These are phyloP conservation scores for Hymenoscyphus albidus DNA, from an alignment of 2,329 filamentous ascomycete genomes.

Conservation along the genomic window DNA sequence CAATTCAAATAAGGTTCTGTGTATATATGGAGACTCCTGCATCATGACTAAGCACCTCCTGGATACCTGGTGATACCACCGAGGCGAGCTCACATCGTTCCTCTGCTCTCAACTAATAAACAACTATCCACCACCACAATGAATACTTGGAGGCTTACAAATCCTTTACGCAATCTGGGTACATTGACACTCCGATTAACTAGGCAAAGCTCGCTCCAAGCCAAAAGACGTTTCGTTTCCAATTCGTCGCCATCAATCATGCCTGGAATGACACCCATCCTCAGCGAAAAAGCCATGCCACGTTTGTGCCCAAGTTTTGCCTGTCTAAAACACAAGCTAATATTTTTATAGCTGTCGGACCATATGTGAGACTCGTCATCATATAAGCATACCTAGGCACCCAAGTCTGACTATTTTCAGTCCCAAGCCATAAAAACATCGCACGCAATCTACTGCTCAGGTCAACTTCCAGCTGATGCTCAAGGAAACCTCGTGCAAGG, in stretches of 20 bases:
- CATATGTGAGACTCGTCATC: slow-evolving; percentile 49
- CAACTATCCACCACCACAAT: not conserved
- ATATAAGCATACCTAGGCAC: not conserved
- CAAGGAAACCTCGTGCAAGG: slow-evolving; percentile 41
- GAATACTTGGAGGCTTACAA: not conserved
- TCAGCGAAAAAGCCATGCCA: slow-evolving; percentile 55
- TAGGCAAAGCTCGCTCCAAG: not conserved
- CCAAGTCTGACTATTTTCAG: slow-evolving; percentile 36
- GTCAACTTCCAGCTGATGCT: slow-evolving; percentile 39
- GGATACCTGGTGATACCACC: too few species aligned
- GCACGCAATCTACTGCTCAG: slow-evolving; percentile 63
- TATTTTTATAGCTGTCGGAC: slow-evolving; percentile 50
- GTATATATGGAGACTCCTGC: too few species aligned
- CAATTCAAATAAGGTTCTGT: too few species aligned
- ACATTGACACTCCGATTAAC: not conserved
- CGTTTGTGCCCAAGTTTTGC: slow-evolving; percentile 30
- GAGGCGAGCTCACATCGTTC: not conserved
- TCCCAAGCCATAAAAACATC: slow-evolving; percentile 65
- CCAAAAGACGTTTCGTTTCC: not conserved
- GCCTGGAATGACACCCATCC: slow-evolving; percentile 41
- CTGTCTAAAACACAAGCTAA: slow-evolving; percentile 9
- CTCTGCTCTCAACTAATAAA: not conserved
- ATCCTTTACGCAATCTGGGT: not conserved
- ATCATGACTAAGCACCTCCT: too few species aligned
- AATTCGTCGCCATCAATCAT: slow-evolving; percentile 2